A percentile compares a stretch with the other conserved stretches of the same genome.
These are phyloP conservation scores for Sporisorium exsertum DNA, from an alignment of 1,284 basidiomycete species.

Conservation along the genomic window DNA sequence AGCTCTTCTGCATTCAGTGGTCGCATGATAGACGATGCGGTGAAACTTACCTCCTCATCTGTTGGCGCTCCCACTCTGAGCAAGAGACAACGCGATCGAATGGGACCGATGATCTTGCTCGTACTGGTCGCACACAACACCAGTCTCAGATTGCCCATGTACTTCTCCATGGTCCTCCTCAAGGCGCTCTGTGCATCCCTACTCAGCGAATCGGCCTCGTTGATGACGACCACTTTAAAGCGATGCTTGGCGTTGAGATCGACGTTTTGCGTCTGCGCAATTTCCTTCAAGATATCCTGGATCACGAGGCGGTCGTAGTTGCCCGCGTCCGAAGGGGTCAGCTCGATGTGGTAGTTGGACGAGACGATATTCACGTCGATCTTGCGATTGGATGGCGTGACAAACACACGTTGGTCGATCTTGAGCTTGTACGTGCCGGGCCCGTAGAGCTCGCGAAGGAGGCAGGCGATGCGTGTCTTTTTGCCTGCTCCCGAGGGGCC, in stretches of 20 bases:
- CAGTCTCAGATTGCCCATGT: conserved; percentile 96
- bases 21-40: no score
- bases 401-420: conserved; percentile 96
- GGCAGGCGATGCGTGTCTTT: conserved; percentile 89
- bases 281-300: conserved; percentile 97
- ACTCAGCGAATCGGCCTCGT: conserved; percentile 93
- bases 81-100: conserved; percentile 92
- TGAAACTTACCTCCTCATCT: conserved; percentile 74
- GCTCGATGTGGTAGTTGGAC: conserved; percentile 95
- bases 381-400: conserved; percentile 93
- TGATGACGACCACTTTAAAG: conserved; percentile 99
- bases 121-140: conserved; percentile 99
- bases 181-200: conserved; percentile 97
- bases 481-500: conserved; percentile 97
- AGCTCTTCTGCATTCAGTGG: background rate
- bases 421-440: conserved; percentile 95
- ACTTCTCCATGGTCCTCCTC: conserved; percentile 97
- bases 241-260: conserved; percentile 93
- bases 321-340: conserved; percentile 97
- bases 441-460: conserved; percentile 89
- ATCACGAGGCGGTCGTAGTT: conserved; percentile 95
- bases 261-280: conserved; percentile 98
- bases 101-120: conserved; percentile 94
- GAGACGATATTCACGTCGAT: conserved; percentile 92
- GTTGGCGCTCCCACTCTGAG: conserved; percentile 91